Evolutionary conservation across 2,329 filamentous ascomycete species (phyloP).

Genomic region (Xylaria sp.): DNA sequence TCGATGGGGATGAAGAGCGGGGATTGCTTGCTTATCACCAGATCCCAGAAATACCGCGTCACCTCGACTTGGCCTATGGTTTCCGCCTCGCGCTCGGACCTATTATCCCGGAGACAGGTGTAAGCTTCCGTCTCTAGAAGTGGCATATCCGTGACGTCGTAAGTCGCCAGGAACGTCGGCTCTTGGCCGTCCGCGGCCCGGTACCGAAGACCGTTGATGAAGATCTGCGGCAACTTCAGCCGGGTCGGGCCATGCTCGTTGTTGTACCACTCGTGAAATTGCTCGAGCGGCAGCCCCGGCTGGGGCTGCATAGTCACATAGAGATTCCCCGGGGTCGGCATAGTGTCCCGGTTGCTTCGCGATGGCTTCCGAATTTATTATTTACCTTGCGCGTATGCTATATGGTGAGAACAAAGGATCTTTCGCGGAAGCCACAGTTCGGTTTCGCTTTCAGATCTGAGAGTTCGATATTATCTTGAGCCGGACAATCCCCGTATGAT

Average conservation of each 20-base stretch:
- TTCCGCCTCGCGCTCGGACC: constrained; percentile 64
- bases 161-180: constrained; percentile 81
- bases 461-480: background rate
- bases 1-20: constrained; percentile 70
- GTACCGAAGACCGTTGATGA: constrained; percentile 82
- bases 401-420: background rate
- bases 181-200: constrained; percentile 69
- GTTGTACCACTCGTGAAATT: constrained; percentile 95
- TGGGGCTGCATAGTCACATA: constrained; percentile 89
- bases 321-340: constrained; percentile 73
- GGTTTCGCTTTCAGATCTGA: background rate
- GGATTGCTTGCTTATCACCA: constrained; percentile 66
- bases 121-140: constrained; percentile 78
- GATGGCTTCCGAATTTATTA: background rate
- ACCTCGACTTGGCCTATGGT: constrained; percentile 71
- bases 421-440: background rate
- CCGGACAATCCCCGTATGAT: background rate
- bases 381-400: background rate
- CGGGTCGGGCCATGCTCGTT: constrained; percentile 89
- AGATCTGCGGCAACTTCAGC: constrained; percentile 78
- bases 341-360: constrained; percentile 39
- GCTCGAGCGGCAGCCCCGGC: constrained; percentile 69
- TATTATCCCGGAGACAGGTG: constrained; percentile 69
- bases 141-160: constrained; percentile 82
- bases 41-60: constrained; percentile 76